These are phyloP conservation scores for Aspergillus fructus DNA, from an alignment of 2,329 filamentous ascomycete genomes.

Conservation along the genomic window DNA sequence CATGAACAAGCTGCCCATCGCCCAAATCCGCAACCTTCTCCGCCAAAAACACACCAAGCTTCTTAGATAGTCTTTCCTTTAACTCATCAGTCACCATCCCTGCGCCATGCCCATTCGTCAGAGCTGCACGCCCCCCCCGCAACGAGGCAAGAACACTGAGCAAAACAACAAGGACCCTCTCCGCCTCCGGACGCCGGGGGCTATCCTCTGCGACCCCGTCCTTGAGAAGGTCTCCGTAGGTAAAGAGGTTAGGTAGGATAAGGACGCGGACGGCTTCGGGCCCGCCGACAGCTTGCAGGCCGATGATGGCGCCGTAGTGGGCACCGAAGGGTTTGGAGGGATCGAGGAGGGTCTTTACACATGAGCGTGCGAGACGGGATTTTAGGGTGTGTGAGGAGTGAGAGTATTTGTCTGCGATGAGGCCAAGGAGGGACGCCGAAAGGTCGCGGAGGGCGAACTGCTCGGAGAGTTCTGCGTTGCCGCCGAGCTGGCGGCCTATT, in stretches of 20 bases:
- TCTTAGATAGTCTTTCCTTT: conserved; percentile 36
- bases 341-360: conserved; percentile 87
- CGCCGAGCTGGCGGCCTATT: conserved; percentile 76
- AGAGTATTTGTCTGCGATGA: conserved; percentile 78
- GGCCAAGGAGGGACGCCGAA: conserved; percentile 75
- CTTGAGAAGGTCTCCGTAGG: conserved; percentile 62
- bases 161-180: conserved; percentile 59
- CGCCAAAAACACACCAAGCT: conserved; percentile 45
- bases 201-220: conserved; percentile 53
- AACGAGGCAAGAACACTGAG: conserved; percentile 57
- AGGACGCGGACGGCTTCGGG: conserved; percentile 62
- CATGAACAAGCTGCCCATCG: conserved; percentile 40
- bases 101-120: conserved; percentile 40
- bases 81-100: conserved; percentile 39
- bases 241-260: conserved; percentile 64
- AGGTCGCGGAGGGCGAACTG: conserved; percentile 83
- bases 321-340: conserved; percentile 77
- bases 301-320: conserved; percentile 84
- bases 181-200: conserved; percentile 58
- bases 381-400: conserved; percentile 78
- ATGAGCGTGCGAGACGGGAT: conserved; percentile 86
- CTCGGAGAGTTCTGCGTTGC: conserved; percentile 49
- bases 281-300: conserved; percentile 75
- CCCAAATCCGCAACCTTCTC: conserved; percentile 41
- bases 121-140: conserved; percentile 44